These are phyloP conservation scores for Coriaria nepalensis DNA, from an alignment of 306 rosid genomes.

Conservation along the genomic window DNA sequence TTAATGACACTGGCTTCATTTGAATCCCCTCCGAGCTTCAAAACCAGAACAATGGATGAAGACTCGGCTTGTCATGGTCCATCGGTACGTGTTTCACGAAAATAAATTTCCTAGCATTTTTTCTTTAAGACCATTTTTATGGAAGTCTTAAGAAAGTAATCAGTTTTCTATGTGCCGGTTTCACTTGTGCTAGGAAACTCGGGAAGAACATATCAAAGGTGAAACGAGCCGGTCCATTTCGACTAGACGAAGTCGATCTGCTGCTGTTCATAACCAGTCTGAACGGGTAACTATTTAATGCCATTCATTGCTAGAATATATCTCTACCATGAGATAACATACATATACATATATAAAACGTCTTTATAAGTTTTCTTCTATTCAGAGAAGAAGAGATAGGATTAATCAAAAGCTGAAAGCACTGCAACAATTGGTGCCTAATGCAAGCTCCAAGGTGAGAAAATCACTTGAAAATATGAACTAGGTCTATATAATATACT, in stretches of 20 bases:
- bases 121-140: too few relatives aligned
- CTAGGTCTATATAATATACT: too few relatives aligned
- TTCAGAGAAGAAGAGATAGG: constrained; percentile 32
- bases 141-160: neutral
- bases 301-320: neutral
- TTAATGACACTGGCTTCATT: constrained; percentile 37
- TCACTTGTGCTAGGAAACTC: constrained; percentile 13
- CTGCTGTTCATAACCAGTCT: constrained; percentile 30
- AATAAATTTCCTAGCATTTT: too few relatives aligned
- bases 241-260: constrained; percentile 22
- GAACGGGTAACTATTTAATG: constrained; percentile 21
- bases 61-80: constrained; percentile 32
- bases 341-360: neutral
- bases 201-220: constrained; percentile 15
- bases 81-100: constrained; percentile 14
- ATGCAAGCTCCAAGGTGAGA: constrained; percentile 30
- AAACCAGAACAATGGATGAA: constrained; percentile 31
- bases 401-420: constrained; percentile 39
- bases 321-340: neutral
- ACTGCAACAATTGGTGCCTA: constrained; percentile 41
- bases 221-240: constrained; percentile 16
- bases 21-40: constrained; percentile 34
- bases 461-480: neutral
- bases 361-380: neutral
- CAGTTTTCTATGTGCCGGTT: neutral